Percentiles rank a stretch among this genome's conserved stretches.
phyloP scores from a whole-genome alignment of 495 filamentous ascomycete genomes.

The Daldinia caldariorum region DNA sequence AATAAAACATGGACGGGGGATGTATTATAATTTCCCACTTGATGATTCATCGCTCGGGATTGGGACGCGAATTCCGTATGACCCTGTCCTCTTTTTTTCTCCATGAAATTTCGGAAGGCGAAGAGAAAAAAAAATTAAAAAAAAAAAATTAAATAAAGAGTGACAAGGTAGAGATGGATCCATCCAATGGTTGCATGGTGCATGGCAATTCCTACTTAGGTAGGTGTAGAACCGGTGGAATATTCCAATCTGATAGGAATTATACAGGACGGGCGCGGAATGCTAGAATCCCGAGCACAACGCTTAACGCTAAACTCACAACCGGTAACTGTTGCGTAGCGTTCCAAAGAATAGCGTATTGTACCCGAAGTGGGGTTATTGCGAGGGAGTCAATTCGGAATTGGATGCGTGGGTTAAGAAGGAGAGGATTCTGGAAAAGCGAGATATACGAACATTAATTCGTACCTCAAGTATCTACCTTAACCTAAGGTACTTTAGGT shows the following conservation, averaged over 20 bases:
- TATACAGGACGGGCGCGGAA: conserved; percentile 29
- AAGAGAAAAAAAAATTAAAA: not conserved
- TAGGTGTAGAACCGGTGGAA: not conserved
- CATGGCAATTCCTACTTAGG: conserved; percentile 14
- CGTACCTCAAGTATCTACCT: too few species aligned
- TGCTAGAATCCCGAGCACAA: conserved; percentile 27
- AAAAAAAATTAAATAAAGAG: too few species aligned
- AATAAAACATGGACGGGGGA: not conserved
- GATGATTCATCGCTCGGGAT: conserved; percentile 17
- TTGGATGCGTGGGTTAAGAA: not conserved
- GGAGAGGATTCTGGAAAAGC: not conserved
- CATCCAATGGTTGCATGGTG: not conserved
- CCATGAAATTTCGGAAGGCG: not conserved
- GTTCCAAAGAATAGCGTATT: not conserved
- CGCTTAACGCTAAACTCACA: conserved; percentile 23
- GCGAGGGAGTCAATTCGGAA: not conserved
- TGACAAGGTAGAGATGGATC: not conserved
- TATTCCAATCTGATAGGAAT: conserved; percentile 14
- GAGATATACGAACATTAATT: not conserved
- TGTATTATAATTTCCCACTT: conserved; percentile 3
- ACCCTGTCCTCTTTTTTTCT: not conserved
- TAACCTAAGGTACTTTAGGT: not conserved
- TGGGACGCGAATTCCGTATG: conserved; percentile 1
- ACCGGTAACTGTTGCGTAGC: conserved; percentile 4
- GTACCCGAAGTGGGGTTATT: conserved; percentile 1